Evolutionary conservation across 768 basidiomycete species (phyloP).

Genomic region (Sporobolomyces pararoseus): DNA sequence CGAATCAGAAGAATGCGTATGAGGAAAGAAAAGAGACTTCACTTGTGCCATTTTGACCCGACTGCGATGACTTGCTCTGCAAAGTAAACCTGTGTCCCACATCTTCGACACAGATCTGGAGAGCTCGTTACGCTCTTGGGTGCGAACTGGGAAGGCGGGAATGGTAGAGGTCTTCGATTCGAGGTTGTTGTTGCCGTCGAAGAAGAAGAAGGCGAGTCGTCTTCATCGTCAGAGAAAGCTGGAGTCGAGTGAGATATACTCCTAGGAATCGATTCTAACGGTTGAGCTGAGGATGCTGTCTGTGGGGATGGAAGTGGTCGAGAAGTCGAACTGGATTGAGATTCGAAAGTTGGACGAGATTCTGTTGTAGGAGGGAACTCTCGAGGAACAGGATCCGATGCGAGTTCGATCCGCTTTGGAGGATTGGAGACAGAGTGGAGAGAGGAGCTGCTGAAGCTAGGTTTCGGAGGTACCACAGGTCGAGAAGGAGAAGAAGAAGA

Average conservation of each 20-base stretch:
- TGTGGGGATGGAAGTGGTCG: not conserved
- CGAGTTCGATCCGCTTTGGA: too few species aligned
- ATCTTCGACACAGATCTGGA: slow-evolving; percentile 35
- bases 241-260: not conserved
- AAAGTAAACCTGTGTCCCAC: slow-evolving; percentile 37
- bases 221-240: not conserved
- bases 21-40: not conserved
- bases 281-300: not conserved
- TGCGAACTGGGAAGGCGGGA: not conserved
- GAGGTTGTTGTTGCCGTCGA: too few species aligned
- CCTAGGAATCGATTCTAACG: not conserved
- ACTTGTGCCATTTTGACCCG: slow-evolving; percentile 39
- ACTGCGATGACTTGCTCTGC: slow-evolving; percentile 39
- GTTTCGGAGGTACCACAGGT: not conserved
- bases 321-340: not conserved
- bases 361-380: not conserved
- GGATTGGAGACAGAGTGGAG: too few species aligned
- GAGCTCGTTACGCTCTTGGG: slow-evolving; percentile 4
- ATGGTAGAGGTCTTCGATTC: not conserved
- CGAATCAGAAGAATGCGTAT: not conserved
- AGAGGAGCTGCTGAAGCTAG: not conserved
- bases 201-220: too few species aligned
- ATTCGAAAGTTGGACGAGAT: not conserved
- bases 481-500: slow-evolving; percentile 12
- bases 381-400: too few species aligned